Conservation (phyloP, 208 protist species). For the Kentomonas sorsogonicus region DNA sequence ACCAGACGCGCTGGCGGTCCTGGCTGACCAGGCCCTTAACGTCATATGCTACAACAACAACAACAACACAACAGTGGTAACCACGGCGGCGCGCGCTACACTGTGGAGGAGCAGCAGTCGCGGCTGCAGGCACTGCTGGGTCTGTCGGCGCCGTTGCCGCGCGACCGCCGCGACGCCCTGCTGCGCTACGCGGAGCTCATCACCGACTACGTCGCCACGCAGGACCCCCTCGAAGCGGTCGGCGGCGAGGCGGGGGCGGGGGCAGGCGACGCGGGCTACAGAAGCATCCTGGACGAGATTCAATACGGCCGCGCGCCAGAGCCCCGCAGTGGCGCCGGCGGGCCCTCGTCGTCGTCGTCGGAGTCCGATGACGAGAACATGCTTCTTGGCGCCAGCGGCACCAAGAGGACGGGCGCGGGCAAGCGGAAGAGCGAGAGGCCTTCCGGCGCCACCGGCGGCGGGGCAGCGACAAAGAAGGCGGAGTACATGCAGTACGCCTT, state of each 20-base stretch:
- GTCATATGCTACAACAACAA: constrained; percentile 39
- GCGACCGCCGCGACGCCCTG: constrained; percentile 54
- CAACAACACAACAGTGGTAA: constrained; percentile 7
- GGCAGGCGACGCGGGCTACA: constrained; percentile 3
- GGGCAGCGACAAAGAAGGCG: constrained; percentile 3
- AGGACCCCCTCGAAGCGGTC: constrained; percentile 6
- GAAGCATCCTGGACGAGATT: background rate
- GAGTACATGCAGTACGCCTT: constrained; percentile 8
- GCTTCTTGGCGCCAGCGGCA: background rate
- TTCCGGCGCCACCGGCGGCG: too few species aligned
- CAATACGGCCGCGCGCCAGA: background rate
- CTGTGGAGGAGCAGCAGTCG: constrained; percentile 37
- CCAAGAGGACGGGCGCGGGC: background rate
- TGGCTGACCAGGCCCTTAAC: constrained; percentile 71
- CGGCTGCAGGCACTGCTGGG: constrained; percentile 66
- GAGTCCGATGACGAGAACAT: background rate
- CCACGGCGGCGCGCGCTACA: constrained; percentile 13
- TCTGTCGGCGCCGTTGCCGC: constrained; percentile 46
- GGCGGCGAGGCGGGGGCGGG: constrained; percentile 2
- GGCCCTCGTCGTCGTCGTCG: background rate
- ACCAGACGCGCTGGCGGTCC: constrained; percentile 68
- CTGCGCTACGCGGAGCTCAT: constrained; percentile 71
- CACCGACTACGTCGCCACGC: constrained; percentile 71
- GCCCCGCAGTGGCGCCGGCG: too few species aligned
- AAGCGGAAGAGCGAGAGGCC: constrained; percentile 1